A percentile compares a stretch with the other conserved stretches of the same genome.
These are phyloP conservation scores for Chionographis japonica DNA, from an alignment of 106 monocot genomes.

Conservation along the genomic window DNA sequence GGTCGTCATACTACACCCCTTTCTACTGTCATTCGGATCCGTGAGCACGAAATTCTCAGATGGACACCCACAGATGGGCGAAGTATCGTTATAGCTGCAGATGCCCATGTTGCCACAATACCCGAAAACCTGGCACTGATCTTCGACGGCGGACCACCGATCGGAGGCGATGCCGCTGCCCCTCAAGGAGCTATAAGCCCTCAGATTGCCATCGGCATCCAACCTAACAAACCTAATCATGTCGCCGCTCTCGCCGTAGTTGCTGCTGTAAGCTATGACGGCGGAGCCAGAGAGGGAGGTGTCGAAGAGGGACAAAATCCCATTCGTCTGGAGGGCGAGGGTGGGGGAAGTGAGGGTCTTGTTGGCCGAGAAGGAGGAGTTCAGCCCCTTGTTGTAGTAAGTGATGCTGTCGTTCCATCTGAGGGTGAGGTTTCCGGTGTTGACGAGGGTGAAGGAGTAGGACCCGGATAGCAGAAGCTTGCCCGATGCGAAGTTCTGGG, in stretches of 20 bases:
- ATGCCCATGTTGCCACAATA: constrained; percentile 83
- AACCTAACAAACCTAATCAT: constrained; percentile 54
- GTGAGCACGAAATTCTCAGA: constrained; percentile 51
- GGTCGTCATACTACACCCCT: constrained; percentile 44
- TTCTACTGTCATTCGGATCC: constrained; percentile 28
- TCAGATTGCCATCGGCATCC: constrained; percentile 74
- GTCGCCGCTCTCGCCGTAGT: constrained; percentile 56
- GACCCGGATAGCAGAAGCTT: constrained; percentile 34
- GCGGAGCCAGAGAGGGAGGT: constrained; percentile 16
- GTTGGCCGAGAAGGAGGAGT: constrained; percentile 40
- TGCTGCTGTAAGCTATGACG: constrained; percentile 66
- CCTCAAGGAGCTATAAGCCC: constrained; percentile 46
- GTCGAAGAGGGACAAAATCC: constrained; percentile 46
- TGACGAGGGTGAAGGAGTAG: constrained; percentile 56
- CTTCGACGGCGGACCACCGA: constrained; percentile 66
- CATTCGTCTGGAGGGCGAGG: constrained; percentile 42
- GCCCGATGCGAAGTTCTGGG: constrained; percentile 47
- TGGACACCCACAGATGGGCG: constrained; percentile 70
- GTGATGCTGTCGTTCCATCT: constrained; percentile 30
- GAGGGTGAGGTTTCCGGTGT: constrained; percentile 61
- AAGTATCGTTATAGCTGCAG: constrained; percentile 61
- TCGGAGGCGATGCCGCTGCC: constrained; percentile 7
- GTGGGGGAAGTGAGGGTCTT: constrained; percentile 32
- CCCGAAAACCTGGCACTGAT: constrained; percentile 89
- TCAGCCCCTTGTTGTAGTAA: constrained; percentile 69